Conservation (phyloP, 2,329 filamentous ascomycete genomes). For the Kalmusia sp. region DNA sequence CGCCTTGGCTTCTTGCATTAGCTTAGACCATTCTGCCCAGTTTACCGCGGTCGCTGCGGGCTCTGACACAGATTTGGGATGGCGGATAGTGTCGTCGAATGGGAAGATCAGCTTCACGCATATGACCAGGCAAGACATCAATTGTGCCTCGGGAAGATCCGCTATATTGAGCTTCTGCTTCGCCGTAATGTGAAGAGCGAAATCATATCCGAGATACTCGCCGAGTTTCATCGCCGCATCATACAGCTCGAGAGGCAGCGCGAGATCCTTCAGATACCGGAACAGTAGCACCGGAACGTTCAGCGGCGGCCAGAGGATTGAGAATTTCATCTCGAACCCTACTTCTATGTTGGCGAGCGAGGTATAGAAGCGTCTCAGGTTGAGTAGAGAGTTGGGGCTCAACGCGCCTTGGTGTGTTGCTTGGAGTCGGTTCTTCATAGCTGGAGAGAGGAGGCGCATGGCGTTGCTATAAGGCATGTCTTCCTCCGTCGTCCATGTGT, state of each 20-base stretch:
- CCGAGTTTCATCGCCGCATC: constrained; percentile 65
- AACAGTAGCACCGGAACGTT: constrained; percentile 74
- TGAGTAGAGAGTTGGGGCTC: constrained; percentile 58
- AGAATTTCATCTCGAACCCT: constrained; percentile 72
- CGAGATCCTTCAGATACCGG: constrained; percentile 73
- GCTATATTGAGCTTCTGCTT: constrained; percentile 28
- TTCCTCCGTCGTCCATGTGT: constrained; percentile 69
- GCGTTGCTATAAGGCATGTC: constrained; percentile 76
- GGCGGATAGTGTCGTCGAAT: constrained; percentile 65
- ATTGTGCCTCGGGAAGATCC: constrained; percentile 71
- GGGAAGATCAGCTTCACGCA: constrained; percentile 82
- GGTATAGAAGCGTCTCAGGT: constrained; percentile 67
- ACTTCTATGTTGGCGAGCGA: constrained; percentile 67
- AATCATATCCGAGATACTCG: constrained; percentile 59
- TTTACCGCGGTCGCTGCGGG: constrained; percentile 68
- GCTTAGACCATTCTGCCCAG: constrained; percentile 72
- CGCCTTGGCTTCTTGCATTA: constrained; percentile 15
- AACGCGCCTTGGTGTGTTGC: constrained; percentile 66
- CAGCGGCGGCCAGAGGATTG: constrained; percentile 73
- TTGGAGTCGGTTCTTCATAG: constrained; percentile 72
- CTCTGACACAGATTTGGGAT: constrained; percentile 60
- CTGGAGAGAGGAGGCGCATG: constrained; percentile 62
- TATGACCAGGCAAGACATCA: constrained; percentile 75
- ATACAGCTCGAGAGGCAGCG: constrained; percentile 76
- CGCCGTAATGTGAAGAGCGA: constrained; percentile 60